Evolutionary conservation across 805 yeast genomes (phyloP), one percentile per base, ranked within the genome.

Genomic region (Lipomyces starkeyi): DNA sequence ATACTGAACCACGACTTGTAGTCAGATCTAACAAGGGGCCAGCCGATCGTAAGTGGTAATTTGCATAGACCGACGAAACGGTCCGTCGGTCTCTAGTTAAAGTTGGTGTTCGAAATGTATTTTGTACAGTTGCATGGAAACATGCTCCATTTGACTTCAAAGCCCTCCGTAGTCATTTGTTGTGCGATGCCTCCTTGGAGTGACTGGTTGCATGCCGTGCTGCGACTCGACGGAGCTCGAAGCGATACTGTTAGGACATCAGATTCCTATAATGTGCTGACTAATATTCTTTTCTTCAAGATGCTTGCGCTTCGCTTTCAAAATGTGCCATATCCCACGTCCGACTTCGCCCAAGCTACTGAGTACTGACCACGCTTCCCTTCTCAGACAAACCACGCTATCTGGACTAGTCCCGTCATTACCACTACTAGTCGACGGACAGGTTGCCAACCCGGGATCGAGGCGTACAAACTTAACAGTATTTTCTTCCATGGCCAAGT

Each of bases 401-500:
- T 53, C n/a, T 14, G 56, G 34, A 22, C 20, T 53, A 6, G 34
- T 8, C n/a, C 8, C 34, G 17, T 1, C 29, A 22, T 53, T 29
- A 14, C 34, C 34, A 29, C 56, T 29, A 53, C 17, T 25, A 14
- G 34, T 53, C 14, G 56, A 53, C 3, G 56, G 34, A 4, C n/a
- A 35, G 25, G 55, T 29, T 29, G 43, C 20, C 52, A 54, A 17
- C 1, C 56, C 62, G 6, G 22, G 40, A 25, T 61, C 70, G 22
- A 67, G 59, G 22, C 71, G 40, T 20, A 58, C 54, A 34, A 67
- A 67, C 49, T 63, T 54, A 17, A 67, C 7, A 22, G 71, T 64
- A 25, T 61, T 67, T 59, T 67, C 71, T 27, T 67, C 71, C 25
- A 65, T 29, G 11, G 58, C 66, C 59, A 67, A 27, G 47, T 49